Conservation (phyloP, 768 basidiomycete genomes). For the Crepidotus variabilis region DNA sequence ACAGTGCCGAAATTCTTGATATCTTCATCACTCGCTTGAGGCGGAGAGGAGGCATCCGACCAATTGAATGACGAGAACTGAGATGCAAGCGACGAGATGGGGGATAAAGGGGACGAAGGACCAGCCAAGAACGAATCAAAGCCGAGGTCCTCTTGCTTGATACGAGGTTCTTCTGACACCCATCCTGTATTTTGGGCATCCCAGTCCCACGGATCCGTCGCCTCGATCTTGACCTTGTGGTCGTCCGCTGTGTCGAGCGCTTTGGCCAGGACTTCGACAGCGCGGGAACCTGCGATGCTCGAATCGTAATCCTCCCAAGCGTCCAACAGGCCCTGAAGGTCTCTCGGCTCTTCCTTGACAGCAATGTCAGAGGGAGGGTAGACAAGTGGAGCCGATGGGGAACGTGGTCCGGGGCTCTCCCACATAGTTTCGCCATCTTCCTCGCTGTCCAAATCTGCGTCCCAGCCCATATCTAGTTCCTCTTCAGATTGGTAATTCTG, state of each 20-base stretch:
- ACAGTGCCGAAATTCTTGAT: conserved; percentile 18
- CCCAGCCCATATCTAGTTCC: conserved; percentile 35
- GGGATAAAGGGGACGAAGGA: conserved; percentile 25
- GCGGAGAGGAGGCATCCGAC: conserved; percentile 21
- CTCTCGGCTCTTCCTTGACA: conserved; percentile 59
- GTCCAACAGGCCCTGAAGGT: conserved; percentile 63
- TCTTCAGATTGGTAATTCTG: conserved; percentile 3
- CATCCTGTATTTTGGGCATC: conserved; percentile 29
- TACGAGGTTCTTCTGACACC: conserved; percentile 28
- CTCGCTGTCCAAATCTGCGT: conserved; percentile 49
- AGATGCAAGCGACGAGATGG: conserved; percentile 21
- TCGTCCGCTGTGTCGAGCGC: conserved; percentile 28
- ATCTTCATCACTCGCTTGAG: conserved; percentile 9
- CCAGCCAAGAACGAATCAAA: conserved; percentile 24
- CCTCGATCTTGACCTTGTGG: conserved; percentile 39
- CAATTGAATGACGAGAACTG: conserved; percentile 24
- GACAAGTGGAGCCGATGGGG: conserved; percentile 51
- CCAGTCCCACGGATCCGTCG: conserved; percentile 43
- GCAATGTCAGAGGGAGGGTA: conserved; percentile 24
- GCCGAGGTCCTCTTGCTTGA: conserved; percentile 49
- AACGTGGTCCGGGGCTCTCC: conserved; percentile 63
- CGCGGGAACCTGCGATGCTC: conserved; percentile 36
- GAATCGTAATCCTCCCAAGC: conserved; percentile 66
- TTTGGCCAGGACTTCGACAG: conserved; percentile 27
- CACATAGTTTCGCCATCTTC: conserved; percentile 57